Percentiles rank a stretch among this genome's conserved stretches.
These are phyloP conservation scores for Aschersonia sp. DNA, from an alignment of 2,329 filamentous ascomycete genomes.

Conservation along the genomic window DNA sequence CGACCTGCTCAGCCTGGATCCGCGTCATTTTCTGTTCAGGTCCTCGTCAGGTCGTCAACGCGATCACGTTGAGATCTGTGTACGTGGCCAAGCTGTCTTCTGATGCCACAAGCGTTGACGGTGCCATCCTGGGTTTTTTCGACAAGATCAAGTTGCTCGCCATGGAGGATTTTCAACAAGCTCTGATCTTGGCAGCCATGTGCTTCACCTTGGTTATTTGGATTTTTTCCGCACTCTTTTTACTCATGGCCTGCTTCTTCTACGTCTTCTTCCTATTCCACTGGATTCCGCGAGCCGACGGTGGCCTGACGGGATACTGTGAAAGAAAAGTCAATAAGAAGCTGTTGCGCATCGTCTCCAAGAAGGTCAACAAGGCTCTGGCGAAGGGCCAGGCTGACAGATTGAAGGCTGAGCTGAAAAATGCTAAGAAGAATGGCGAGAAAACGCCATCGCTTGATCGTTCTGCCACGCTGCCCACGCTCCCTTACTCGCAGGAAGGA, in stretches of 20 bases:
- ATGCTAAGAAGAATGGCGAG: slow-evolving; percentile 38
- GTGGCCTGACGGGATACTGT: slow-evolving; percentile 72
- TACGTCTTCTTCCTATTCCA: slow-evolving; percentile 87
- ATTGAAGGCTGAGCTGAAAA: slow-evolving; percentile 33
- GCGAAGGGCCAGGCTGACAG: slow-evolving; percentile 58
- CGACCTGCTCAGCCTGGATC: slow-evolving; percentile 51
- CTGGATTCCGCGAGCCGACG: slow-evolving; percentile 73
- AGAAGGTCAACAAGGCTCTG: slow-evolving; percentile 78
- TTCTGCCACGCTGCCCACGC: slow-evolving; percentile 53
- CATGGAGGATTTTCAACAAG: slow-evolving; percentile 60
- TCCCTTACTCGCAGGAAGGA: slow-evolving; percentile 24
- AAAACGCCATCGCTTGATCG: slow-evolving; percentile 29
- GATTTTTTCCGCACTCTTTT: slow-evolving; percentile 63
- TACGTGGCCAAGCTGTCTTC: slow-evolving; percentile 59
- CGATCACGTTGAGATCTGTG: slow-evolving; percentile 73
- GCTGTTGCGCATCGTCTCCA: slow-evolving; percentile 69
- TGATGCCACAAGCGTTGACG: slow-evolving; percentile 36
- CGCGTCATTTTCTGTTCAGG: slow-evolving; percentile 83
- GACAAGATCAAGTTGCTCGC: slow-evolving; percentile 64
- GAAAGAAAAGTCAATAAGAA: slow-evolving; percentile 81
- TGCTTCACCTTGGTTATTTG: slow-evolving; percentile 82
- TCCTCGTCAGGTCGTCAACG: slow-evolving; percentile 83
- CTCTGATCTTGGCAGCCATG: slow-evolving; percentile 78
- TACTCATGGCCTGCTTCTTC: slow-evolving; percentile 61
- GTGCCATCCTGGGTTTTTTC: slow-evolving; percentile 62